These are phyloP conservation scores for Alternaria triticimaculans DNA, from an alignment of 2,329 filamentous ascomycete species.

Conservation along the genomic window DNA sequence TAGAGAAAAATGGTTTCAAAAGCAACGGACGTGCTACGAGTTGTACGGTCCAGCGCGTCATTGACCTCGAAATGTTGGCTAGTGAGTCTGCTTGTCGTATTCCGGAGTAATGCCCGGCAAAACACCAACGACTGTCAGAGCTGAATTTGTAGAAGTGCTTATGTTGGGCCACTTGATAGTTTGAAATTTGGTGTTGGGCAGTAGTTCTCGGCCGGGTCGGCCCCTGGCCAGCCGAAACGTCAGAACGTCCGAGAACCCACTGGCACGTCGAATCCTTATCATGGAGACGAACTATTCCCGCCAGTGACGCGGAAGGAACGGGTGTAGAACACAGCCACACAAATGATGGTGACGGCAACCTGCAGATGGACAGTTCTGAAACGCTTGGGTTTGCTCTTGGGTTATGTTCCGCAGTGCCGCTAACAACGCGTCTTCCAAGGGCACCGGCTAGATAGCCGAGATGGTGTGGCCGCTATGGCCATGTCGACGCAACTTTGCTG, in stretches of 20 bases:
- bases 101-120: neutral
- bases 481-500: neutral
- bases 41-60: neutral
- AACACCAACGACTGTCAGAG: neutral
- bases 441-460: slow-evolving; percentile 18
- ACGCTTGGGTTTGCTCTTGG: neutral
- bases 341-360: neutral
- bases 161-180: neutral
- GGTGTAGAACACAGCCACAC: neutral
- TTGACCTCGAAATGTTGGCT: neutral
- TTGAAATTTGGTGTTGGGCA: neutral
- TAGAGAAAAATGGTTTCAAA: neutral
- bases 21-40: neutral
- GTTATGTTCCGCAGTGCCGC: slow-evolving; percentile 2
- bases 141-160: neutral
- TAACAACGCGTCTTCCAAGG: slow-evolving; percentile 1
- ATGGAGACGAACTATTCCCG: neutral
- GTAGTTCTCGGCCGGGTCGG: neutral
- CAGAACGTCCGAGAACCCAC: neutral
- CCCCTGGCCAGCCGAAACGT: neutral
- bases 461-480: slow-evolving; percentile 18
- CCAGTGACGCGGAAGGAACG: neutral
- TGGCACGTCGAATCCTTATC: neutral
- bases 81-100: neutral
- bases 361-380: slow-evolving; percentile 1